A percentile compares a stretch with the other conserved stretches of the same genome.
These are phyloP conservation scores for Talaromyces marneffei DNA, from an alignment of 2,329 filamentous ascomycete genomes.

Conservation along the genomic window DNA sequence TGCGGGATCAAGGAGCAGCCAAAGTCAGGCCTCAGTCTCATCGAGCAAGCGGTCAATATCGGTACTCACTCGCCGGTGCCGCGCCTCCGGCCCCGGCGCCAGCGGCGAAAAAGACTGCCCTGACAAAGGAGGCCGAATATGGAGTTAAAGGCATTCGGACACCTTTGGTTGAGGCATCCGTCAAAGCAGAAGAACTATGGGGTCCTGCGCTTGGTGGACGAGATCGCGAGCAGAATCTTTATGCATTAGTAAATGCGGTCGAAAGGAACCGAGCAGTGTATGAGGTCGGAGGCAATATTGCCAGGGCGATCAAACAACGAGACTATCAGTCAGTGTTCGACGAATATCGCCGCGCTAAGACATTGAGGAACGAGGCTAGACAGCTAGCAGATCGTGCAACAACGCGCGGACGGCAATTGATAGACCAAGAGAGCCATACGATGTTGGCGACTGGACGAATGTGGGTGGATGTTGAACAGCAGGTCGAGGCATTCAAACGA, in stretches of 20 bases:
- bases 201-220: constrained; percentile 85
- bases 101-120: constrained; percentile 77
- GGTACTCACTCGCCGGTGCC: constrained; percentile 39
- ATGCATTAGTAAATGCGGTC: constrained; percentile 67
- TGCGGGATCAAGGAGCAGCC: constrained; percentile 66
- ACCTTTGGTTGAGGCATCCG: constrained; percentile 80
- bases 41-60: constrained; percentile 58
- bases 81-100: constrained; percentile 34
- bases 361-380: constrained; percentile 71
- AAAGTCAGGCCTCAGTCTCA: constrained; percentile 46
- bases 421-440: constrained; percentile 75
- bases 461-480: constrained; percentile 89
- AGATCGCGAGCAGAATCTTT: constrained; percentile 84
- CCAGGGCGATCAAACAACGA: constrained; percentile 80
- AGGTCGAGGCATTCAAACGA: constrained; percentile 79
- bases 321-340: constrained; percentile 86
- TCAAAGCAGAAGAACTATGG: constrained; percentile 96
- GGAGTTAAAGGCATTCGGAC: constrained; percentile 81
- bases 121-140: constrained; percentile 88
- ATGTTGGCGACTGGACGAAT: constrained; percentile 84
- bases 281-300: constrained; percentile 69
- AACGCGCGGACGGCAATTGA: constrained; percentile 51
- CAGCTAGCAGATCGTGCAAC: constrained; percentile 57
- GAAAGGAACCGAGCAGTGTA: constrained; percentile 76
- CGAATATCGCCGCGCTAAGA: constrained; percentile 76